Evolutionary conservation across 2,329 filamentous ascomycete species (phyloP), one percentile per base, ranked within the genome.

Genomic region (Hypoxylon sp.): DNA sequence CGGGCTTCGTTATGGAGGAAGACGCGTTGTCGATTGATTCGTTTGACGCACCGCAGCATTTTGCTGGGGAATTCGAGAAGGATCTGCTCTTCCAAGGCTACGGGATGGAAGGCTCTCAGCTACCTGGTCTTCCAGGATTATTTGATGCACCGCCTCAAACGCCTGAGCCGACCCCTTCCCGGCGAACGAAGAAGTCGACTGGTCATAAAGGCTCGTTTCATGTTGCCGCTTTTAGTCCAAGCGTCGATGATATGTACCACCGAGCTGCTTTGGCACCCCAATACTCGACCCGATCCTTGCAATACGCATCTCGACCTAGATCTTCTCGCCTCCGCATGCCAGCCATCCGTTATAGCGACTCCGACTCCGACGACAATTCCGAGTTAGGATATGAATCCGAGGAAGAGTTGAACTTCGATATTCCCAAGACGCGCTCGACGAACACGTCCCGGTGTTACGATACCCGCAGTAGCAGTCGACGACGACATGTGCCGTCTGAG

Each of bases 21-120:
- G 65, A 72, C 37, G 48, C 62, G 13, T 70, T 65, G 2, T 71
- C 71, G 1, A 50, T 72, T 47, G 69, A 68, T 34, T 72, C 70
- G 2, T 56, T 63, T 17, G 60, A 58, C 11, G 61, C 64, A 2
- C 59, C 70, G 26, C 66, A 60, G 6, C 62, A 56, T 49, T 56
- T 68, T 15, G 59, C 62, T 1, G 53, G 67, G 11, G 71, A 72
- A 48, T 71, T 70, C 39, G 73, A 74, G 48, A 70, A 68, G 51
- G 71, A 74, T 43, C 70, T 74, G 24, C 60, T 74, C 28, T 75
- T 75, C 26, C 56, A 68, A 20, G 70, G 67, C 34, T 74, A 71
- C 43, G 69, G 69, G 1, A 34, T 64, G 4, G 56, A 62, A 37
- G 71, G 70, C 8, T 58, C 59, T 24, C 71, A 72, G 49, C 44